phyloP scores from a whole-genome alignment of 306 rosid species.

The Cicer judaicum region DNA sequence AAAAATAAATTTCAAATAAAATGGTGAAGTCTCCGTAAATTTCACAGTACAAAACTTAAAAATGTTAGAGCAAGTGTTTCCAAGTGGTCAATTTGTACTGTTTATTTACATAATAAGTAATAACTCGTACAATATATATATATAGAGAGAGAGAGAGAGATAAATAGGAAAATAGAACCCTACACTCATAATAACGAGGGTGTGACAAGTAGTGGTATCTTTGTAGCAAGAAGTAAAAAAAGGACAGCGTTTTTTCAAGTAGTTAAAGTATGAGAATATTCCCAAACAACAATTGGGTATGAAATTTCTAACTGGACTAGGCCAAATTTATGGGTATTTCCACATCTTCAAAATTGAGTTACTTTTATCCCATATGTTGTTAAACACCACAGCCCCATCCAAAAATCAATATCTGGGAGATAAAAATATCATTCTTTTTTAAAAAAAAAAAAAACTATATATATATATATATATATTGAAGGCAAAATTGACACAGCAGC shows the following conservation, averaged over 20 bases:
- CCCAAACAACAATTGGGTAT: neutral
- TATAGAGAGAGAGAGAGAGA: neutral
- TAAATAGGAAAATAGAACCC: conserved; percentile 15
- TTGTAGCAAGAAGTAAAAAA: neutral
- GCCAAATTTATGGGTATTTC: conserved; percentile 35
- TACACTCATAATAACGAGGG: neutral
- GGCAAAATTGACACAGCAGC: no score
- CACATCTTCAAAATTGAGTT: neutral
- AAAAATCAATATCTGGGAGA: no score
- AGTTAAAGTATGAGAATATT: conserved; percentile 41
- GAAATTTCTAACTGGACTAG: conserved; percentile 26
- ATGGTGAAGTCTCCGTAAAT: no score
- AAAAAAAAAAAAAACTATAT: no score
- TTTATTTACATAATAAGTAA: neutral
- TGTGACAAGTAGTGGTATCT: no score
- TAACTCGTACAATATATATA: neutral
- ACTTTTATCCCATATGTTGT: no score
- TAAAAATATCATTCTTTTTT: no score
- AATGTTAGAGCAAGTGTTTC: neutral
- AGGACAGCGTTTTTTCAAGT: conserved; percentile 1
- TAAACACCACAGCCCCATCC: no score
- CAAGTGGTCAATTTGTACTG: conserved; percentile 22
- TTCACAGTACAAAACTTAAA: no score
- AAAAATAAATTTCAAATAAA: no score
- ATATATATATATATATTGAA: no score